phyloP scores from a whole-genome alignment of 164 flowering plant genomes.

The Annona cherimola region DNA sequence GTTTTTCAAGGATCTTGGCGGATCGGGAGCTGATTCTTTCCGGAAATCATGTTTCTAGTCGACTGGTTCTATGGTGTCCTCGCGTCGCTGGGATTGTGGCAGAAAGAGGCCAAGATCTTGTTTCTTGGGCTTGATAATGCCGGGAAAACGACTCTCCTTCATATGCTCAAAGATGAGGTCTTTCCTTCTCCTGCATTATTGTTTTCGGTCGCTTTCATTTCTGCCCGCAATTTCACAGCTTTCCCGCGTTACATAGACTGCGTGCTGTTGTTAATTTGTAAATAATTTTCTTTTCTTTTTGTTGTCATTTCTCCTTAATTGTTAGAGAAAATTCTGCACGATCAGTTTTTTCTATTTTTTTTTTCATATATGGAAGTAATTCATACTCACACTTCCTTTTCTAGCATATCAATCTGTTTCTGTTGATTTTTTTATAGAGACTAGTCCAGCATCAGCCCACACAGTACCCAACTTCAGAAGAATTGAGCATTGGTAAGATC shows the following conservation, averaged over 20 bases:
- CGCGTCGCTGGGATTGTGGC: constrained; percentile 15
- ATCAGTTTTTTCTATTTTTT: neutral
- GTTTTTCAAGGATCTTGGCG: neutral
- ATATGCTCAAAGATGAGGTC: constrained; percentile 16
- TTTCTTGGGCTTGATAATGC: constrained; percentile 13
- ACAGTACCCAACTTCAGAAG: constrained; percentile 66
- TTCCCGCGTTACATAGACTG: neutral
- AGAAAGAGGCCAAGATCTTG: constrained; percentile 16
- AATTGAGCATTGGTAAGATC: constrained; percentile 61
- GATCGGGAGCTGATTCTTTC: neutral
- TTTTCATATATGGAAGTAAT: neutral
- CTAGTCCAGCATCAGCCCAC: constrained; percentile 53
- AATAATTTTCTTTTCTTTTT: too few relatives aligned
- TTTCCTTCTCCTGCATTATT: neutral
- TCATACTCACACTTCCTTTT: neutral
- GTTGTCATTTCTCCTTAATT: neutral
- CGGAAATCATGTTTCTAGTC: constrained; percentile 5
- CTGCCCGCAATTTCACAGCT: neutral
- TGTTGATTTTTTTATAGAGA: constrained; percentile 32
- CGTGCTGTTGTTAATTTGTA: neutral
- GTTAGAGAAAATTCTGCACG: neutral
- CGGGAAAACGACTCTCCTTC: constrained; percentile 14
- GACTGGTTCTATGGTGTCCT: constrained; percentile 15
- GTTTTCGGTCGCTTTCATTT: neutral
- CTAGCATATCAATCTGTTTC: neutral